Percentiles rank a stretch among this genome's conserved stretches.
Evolutionary conservation across 192 early-diverging fungal genomes (phyloP).

Genomic region (Coemansia sp.): DNA sequence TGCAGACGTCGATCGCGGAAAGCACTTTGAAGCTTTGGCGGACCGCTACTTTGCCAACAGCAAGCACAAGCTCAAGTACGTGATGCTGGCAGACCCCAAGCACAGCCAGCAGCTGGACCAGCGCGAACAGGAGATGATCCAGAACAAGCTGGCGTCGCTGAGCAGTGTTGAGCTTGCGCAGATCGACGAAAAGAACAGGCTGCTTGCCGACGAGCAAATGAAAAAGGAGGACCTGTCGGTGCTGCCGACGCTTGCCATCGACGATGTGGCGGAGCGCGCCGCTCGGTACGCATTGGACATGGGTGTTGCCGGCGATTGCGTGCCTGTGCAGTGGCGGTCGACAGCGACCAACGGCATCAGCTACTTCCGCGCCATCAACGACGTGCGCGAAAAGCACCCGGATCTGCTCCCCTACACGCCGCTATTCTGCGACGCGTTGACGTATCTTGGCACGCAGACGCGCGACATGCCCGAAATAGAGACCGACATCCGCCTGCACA

Average conservation of each 20-base stretch:
- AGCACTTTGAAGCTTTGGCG: constrained; percentile 75
- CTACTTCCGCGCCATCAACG: constrained; percentile 77
- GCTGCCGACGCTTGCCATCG: constrained; percentile 80
- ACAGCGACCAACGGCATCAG: constrained; percentile 90
- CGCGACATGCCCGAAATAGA: constrained; percentile 81
- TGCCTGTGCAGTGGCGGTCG: constrained; percentile 71
- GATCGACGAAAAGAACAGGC: constrained; percentile 67
- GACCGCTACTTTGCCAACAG: constrained; percentile 81
- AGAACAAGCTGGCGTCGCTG: constrained; percentile 60
- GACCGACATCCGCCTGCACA: constrained; percentile 79
- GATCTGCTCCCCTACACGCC: constrained; percentile 73
- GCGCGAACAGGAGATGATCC: constrained; percentile 70
- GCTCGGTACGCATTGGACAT: constrained; percentile 58
- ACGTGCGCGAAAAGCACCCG: constrained; percentile 61
- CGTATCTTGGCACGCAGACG: constrained; percentile 63
- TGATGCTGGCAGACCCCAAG: constrained; percentile 76
- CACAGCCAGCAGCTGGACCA: constrained; percentile 61
- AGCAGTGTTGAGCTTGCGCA: constrained; percentile 59
- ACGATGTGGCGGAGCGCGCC: constrained; percentile 66
- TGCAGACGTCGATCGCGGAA: constrained; percentile 55
- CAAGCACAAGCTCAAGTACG: constrained; percentile 71
- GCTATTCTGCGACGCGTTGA: constrained; percentile 70
- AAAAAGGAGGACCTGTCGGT: constrained; percentile 72
- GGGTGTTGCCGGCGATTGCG: constrained; percentile 48
- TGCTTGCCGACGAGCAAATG: constrained; percentile 70